Conservation (phyloP, 495 filamentous ascomycete species). For the Pyrenula massariospora region DNA sequence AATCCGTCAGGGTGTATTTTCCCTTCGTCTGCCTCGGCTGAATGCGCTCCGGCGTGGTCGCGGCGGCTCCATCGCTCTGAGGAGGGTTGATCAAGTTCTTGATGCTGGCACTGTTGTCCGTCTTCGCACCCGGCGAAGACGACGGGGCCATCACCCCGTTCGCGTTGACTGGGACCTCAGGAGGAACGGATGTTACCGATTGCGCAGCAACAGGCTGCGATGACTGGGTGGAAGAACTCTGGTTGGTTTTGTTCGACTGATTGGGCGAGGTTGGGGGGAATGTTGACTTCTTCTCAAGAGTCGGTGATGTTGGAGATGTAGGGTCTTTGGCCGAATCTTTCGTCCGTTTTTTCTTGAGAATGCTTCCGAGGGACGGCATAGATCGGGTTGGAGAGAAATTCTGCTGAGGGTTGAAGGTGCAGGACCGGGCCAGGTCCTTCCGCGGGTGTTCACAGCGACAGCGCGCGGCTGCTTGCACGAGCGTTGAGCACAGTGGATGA, state of each 20-base stretch:
- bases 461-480: constrained; percentile 7
- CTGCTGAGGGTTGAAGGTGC: background rate
- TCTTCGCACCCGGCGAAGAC: constrained; percentile 15
- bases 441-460: background rate
- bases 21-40: constrained; percentile 73
- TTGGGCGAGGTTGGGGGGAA: constrained; percentile 22
- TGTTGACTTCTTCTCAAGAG: constrained; percentile 33
- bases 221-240: constrained; percentile 25
- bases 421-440: background rate
- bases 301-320: constrained; percentile 44
- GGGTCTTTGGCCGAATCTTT: constrained; percentile 58
- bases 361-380: constrained; percentile 34
- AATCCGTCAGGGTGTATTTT: constrained; percentile 91
- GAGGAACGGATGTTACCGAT: constrained; percentile 15
- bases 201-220: constrained; percentile 18
- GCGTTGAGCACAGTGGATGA: background rate
- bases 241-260: constrained; percentile 13
- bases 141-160: constrained; percentile 10
- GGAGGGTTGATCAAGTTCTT: constrained; percentile 59
- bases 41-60: constrained; percentile 13
- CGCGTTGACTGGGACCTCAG: constrained; percentile 27
- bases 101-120: constrained; percentile 55
- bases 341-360: constrained; percentile 97
- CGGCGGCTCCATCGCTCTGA: constrained; percentile 34
- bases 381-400: background rate